Percentiles rank a stretch among this genome's conserved stretches.
Evolutionary conservation across 1,284 basidiomycete genomes (phyloP).

Genomic region (Boletus holoroseus): DNA sequence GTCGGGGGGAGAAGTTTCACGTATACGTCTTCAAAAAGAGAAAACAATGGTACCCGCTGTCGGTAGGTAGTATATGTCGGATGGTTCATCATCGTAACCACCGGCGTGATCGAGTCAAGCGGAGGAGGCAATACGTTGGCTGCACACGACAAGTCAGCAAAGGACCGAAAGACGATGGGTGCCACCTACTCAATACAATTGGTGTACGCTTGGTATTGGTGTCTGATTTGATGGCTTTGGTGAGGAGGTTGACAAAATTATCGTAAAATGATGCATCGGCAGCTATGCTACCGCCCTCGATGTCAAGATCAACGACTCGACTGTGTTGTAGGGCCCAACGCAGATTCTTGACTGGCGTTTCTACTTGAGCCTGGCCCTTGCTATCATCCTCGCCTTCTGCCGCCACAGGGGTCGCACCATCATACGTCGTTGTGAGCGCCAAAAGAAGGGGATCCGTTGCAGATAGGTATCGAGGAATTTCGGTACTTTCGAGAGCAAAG

Average conservation of each 20-base stretch:
- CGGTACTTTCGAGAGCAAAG: conserved; percentile 47
- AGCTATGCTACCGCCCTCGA: conserved; percentile 47
- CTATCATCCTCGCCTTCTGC: conserved; percentile 19
- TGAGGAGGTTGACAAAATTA: conserved; percentile 66
- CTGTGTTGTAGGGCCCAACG: conserved; percentile 59
- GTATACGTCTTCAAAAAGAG: conserved; percentile 67
- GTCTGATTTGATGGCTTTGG: conserved; percentile 45
- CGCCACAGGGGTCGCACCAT: conserved; percentile 40
- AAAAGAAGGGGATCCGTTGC: conserved; percentile 39
- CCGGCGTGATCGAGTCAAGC: conserved; percentile 62
- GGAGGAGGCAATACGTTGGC: conserved; percentile 85
- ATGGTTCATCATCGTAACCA: conserved; percentile 73
- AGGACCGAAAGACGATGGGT: conserved; percentile 1
- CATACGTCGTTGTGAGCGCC: conserved; percentile 55
- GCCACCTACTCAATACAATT: conserved; percentile 68
- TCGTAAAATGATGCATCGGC: conserved; percentile 57
- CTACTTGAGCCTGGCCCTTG: conserved; percentile 14
- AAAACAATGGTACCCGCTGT: conserved; percentile 67
- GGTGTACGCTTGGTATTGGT: conserved; percentile 40
- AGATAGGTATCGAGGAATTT: conserved; percentile 39
- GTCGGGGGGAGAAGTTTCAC: conserved; percentile 78
- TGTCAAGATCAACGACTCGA: conserved; percentile 63
- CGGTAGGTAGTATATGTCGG: conserved; percentile 71
- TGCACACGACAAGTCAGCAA: conserved; percentile 33
- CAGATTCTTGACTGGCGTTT: conserved; percentile 38